Conservation (phyloP, 768 basidiomycete genomes). For the Xerocomellus chrysenteron region DNA sequence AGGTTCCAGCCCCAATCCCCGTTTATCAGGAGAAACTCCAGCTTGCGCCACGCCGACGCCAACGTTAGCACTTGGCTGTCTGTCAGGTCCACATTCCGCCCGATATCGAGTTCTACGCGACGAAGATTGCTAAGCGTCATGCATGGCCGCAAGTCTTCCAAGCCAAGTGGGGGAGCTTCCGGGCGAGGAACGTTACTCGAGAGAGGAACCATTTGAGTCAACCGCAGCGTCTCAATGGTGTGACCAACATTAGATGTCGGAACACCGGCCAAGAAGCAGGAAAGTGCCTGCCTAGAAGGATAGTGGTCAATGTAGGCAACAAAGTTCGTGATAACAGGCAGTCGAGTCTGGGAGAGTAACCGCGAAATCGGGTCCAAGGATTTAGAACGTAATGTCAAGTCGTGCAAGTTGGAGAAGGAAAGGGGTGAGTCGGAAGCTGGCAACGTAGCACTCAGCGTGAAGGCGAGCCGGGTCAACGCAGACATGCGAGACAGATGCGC, state of each 20-base stretch:
- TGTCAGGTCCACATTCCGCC: neutral
- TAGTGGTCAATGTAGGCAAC: accelerated
- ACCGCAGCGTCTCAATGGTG: accelerated
- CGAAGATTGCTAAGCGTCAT: slow-evolving; percentile 1
- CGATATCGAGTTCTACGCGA: neutral
- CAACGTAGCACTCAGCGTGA: neutral
- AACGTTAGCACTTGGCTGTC: neutral
- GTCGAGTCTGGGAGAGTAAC: neutral
- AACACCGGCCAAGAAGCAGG: neutral
- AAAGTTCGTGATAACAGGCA: neutral
- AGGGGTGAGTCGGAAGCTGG: neutral
- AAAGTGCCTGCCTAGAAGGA: neutral
- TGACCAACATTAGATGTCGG: neutral
- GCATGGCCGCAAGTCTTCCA: neutral
- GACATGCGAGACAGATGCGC: slow-evolving; percentile 1
- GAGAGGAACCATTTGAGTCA: neutral
- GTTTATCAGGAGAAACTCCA: slow-evolving; percentile 3
- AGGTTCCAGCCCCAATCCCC: neutral
- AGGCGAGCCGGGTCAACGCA: neutral
- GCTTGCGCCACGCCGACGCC: slow-evolving; percentile 3
- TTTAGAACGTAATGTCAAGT: neutral
- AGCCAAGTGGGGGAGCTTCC: neutral
- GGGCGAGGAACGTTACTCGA: neutral
- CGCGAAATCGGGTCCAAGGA: neutral
- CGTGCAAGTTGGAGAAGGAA: neutral